Conservation (phyloP, 1,139 yeast species). For the Sugiyamaella castrensis region DNA sequence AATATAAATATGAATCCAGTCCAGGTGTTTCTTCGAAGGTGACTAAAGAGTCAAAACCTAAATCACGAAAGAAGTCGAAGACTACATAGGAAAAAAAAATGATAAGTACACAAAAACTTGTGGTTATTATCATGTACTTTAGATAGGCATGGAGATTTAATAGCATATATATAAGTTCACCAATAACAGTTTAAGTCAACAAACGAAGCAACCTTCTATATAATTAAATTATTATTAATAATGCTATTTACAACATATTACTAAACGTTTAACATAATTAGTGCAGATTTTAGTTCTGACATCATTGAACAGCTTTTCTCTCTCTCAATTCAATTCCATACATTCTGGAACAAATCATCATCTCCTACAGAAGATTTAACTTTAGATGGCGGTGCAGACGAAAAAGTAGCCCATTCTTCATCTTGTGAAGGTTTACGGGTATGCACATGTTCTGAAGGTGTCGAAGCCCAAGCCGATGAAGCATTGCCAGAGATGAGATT, state of each 20-base stretch:
- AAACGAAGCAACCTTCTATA: neutral
- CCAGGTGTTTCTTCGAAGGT: neutral
- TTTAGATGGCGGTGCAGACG: slow-evolving; percentile 29
- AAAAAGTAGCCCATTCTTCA: slow-evolving; percentile 30
- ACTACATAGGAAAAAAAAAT: neutral
- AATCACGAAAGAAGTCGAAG: slow-evolving; percentile 12
- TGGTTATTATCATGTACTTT: neutral
- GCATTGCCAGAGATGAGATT: slow-evolving; percentile 17
- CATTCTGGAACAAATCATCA: slow-evolving; percentile 66
- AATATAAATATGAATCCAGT: slow-evolving; percentile 31
- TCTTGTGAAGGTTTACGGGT: slow-evolving; percentile 12
- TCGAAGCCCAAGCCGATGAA: slow-evolving; percentile 21
- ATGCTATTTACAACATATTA: neutral
- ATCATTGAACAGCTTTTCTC: neutral
- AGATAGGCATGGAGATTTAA: neutral
- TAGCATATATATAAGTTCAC: neutral
- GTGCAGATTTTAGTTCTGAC: no score
- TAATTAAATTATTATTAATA: neutral
- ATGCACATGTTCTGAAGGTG: slow-evolving; percentile 14
- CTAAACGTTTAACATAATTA: neutral
- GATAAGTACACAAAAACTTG: no score
- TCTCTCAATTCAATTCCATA: slow-evolving; percentile 47
- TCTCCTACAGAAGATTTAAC: slow-evolving; percentile 36
- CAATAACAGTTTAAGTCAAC: no score
- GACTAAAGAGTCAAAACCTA: slow-evolving; percentile 2